A percentile compares a stretch with the other conserved stretches of the same genome.
Evolutionary conservation across 805 yeast species (phyloP).

Genomic region (Kodamaea hsintzibuensis): DNA sequence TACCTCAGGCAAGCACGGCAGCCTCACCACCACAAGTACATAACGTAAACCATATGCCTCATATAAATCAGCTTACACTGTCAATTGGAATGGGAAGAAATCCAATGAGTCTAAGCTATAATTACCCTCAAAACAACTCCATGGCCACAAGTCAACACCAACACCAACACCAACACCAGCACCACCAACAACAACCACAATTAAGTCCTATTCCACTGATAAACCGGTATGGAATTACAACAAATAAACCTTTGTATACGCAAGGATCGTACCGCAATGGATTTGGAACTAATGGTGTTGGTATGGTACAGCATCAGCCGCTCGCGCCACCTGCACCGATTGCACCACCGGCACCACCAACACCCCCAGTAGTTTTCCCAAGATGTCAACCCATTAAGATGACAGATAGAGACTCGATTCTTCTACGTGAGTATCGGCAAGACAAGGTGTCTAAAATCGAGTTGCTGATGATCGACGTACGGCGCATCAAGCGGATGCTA

Average conservation of each 20-base stretch:
- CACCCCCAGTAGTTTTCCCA: neutral
- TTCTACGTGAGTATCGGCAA: neutral
- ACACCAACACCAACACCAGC: neutral
- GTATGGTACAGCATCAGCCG: neutral
- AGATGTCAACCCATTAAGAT: neutral
- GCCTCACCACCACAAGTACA: neutral
- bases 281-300: neutral
- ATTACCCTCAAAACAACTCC: neutral
- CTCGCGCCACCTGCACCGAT: neutral
- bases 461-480: conserved; percentile 11
- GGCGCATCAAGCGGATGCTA: conserved; percentile 8
- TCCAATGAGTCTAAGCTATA: neutral
- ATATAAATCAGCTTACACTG: neutral
- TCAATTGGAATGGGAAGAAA: neutral
- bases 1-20: no score
- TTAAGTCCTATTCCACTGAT: neutral
- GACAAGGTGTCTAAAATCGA: conserved; percentile 6
- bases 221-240: neutral
- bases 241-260: neutral
- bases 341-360: neutral
- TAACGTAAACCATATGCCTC: neutral
- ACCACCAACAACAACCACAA: neutral
- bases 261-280: neutral
- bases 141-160: neutral
- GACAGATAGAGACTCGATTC: neutral